A percentile compares a stretch with the other conserved stretches of the same genome.
phyloP scores from a whole-genome alignment of 2,329 filamentous ascomycete genomes.

The Nannizziopsis barbatae region DNA sequence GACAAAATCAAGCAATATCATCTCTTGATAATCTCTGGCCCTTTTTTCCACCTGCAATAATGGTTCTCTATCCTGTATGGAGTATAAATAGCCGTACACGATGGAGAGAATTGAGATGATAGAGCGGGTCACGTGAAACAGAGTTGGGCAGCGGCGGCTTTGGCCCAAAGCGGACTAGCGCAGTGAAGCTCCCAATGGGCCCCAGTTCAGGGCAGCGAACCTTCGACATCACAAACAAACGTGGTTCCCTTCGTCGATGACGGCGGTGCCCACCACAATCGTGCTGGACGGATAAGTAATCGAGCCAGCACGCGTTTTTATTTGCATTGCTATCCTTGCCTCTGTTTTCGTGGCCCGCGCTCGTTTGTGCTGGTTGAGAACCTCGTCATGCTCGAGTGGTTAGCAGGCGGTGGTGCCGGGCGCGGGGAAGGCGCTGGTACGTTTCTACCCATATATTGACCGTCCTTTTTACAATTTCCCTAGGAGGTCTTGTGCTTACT shows the following conservation, averaged over 20 bases:
- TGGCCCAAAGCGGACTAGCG: constrained; percentile 7
- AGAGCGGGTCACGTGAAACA: background rate
- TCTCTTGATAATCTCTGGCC: too few relatives aligned
- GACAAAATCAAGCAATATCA: too few relatives aligned
- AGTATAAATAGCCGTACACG: background rate
- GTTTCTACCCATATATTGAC: background rate
- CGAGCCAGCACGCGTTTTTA: constrained; percentile 6
- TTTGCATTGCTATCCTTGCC: background rate
- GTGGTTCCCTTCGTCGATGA: constrained; percentile 8
- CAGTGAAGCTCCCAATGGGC: constrained; percentile 9
- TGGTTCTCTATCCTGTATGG: background rate
- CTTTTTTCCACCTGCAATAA: too few relatives aligned
- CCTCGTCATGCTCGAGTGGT: constrained; percentile 27
- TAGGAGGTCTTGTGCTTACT: background rate
- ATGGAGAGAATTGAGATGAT: background rate
- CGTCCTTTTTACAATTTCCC: constrained; percentile 43
- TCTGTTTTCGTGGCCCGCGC: background rate
- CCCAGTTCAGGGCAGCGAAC: background rate
- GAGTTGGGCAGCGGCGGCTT: constrained; percentile 6
- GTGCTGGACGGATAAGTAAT: constrained; percentile 1
- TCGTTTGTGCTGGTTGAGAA: background rate
- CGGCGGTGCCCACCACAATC: constrained; percentile 6
- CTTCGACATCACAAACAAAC: constrained; percentile 8
- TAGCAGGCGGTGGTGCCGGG: constrained; percentile 20
- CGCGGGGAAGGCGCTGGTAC: constrained; percentile 15